Base-by-base conservation (phyloP, 2,329 filamentous ascomycete genomes). In the Aspergillus melleus region DNA sequence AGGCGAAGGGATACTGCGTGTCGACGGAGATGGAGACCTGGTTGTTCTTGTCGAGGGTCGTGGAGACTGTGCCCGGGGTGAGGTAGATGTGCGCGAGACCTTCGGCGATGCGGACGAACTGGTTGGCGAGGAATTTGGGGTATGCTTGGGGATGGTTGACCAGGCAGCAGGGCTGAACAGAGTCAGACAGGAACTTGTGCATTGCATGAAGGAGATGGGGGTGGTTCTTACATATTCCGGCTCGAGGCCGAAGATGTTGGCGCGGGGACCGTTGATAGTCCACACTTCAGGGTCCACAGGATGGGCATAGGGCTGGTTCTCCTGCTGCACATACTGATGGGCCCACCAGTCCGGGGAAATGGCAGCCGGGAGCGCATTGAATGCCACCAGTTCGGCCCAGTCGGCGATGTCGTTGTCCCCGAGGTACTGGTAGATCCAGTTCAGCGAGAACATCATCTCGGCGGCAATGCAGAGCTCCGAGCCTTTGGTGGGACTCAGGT, bases 121-220 rank as follows among this genome's bases (percentile, higher is more conserved):
- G 79, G 58, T 78, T 75, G 10, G 81, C 77, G 1, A 83, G 67
- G 58, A 83, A 85, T 63, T 86, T 86, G 0, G 84, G 83, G 61
- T 81, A 84, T 9, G 81, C 84, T 64, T 86, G 83, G 1, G 79
- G 80, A 63, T 86, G 82, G 59, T 86, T 86, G 60, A 86, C 84
- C 1, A 83, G 84, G 64, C 84, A 86, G 70, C 84, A 86, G 1
- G 76, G 76, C 19, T 58, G 84, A 36, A 83, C 77, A 2, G 36
- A 6, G 36, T 42, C 16, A 42, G 36, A 42, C 0, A 14, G 32
- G 11, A 9, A 6, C 24, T 9, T 29, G 26, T 9, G 26, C 26
- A 29, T 29, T 29, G 26, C 26, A 29, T 29, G 26, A 4, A 36
- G 14, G 14, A 36, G 11, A 36, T 4, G 22, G 32, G 32, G 11